Percentiles rank a stretch among this genome's conserved stretches.
Conservation (phyloP, 2,329 filamentous ascomycete species). For the Ophiostoma sp. region DNA sequence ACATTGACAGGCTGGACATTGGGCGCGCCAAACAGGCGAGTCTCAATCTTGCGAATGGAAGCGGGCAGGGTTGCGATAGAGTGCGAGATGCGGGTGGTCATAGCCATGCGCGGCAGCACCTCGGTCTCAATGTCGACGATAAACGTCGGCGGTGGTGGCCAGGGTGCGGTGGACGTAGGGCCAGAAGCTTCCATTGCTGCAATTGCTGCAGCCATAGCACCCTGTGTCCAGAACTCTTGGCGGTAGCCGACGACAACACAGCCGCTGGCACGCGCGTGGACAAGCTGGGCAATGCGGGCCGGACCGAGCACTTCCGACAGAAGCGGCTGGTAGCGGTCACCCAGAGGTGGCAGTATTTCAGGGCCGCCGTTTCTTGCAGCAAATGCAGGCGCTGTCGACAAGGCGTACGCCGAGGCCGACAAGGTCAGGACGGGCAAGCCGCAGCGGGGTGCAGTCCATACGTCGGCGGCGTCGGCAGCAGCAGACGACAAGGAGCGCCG, state of each 20-base stretch:
- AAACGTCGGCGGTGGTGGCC: conserved; percentile 28
- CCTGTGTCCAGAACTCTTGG: conserved; percentile 36
- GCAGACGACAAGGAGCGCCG: not conserved
- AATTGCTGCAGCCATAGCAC: not conserved
- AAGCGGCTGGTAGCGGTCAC: conserved; percentile 40
- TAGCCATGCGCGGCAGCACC: conserved; percentile 37
- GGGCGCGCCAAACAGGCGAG: conserved; percentile 15
- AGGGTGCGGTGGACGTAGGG: not conserved
- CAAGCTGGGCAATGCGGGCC: conserved; percentile 37
- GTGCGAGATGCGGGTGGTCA: conserved; percentile 35
- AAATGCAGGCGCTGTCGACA: conserved; percentile 25
- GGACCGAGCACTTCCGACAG: conserved; percentile 37
- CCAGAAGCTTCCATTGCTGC: conserved; percentile 13
- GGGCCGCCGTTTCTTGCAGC: not conserved
- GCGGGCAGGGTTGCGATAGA: conserved; percentile 16
- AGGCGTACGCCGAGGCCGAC: conserved; percentile 39
- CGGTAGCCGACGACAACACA: conserved; percentile 37
- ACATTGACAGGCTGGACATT: conserved; percentile 33
- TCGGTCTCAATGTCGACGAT: conserved; percentile 38
- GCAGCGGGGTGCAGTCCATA: conserved; percentile 21
- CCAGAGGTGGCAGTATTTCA: conserved; percentile 30
- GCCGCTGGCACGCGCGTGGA: conserved; percentile 38
- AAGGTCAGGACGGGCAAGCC: conserved; percentile 37
- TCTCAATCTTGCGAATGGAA: conserved; percentile 16
- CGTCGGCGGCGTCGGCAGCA: not conserved